Evolutionary conservation across 1,284 basidiomycete species (phyloP).

Genomic region (Cutaneotrichosporon curvatum): DNA sequence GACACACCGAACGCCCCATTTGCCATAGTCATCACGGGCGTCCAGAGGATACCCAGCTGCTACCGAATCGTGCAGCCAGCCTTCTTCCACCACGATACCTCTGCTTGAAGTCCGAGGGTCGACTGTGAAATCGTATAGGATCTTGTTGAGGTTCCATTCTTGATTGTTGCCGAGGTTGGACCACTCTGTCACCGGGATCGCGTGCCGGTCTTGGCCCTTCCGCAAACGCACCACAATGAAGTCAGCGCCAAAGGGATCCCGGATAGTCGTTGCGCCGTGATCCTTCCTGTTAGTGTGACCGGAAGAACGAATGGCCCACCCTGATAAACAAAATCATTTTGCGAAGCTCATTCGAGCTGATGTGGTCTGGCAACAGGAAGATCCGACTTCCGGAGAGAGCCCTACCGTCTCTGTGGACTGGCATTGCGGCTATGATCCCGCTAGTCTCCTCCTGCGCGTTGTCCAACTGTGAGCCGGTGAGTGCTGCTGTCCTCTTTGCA

Average conservation of each 20-base stretch:
- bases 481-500: too few species aligned
- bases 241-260: neutral
- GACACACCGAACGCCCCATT: constrained; percentile 4
- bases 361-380: too few species aligned
- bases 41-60: neutral
- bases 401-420: too few species aligned
- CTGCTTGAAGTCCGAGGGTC: too few species aligned
- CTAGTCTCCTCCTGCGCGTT: too few species aligned
- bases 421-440: too few species aligned
- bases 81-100: neutral
- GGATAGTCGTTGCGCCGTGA: neutral
- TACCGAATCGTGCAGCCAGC: constrained; percentile 2
- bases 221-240: constrained; percentile 1
- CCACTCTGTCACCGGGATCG: neutral
- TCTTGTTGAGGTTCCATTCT: constrained; percentile 1
- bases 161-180: neutral
- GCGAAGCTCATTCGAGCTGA: too few species aligned
- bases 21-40: neutral
- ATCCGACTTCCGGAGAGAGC: too few species aligned
- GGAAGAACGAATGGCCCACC: too few species aligned
- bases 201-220: neutral
- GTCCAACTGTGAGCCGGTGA: neutral
- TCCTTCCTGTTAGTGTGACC: too few species aligned
- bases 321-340: too few species aligned
- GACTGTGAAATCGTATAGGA: constrained; percentile 2